Evolutionary conservation across 1,284 basidiomycete genomes (phyloP).

Genomic region (Singerocomus rubriflavus): DNA sequence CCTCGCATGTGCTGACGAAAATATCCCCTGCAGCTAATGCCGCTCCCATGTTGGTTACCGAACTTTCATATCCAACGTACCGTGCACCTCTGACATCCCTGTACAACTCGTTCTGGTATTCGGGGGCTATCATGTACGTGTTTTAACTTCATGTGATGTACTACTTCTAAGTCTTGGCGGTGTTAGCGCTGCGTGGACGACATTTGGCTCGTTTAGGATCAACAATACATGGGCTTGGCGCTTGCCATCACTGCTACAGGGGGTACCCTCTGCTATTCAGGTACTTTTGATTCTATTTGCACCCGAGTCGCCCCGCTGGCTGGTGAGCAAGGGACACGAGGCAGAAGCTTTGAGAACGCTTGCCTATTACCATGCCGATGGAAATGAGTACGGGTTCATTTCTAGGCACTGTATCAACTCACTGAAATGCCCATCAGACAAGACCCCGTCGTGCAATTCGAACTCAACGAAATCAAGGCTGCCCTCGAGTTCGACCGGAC

Average conservation of each 20-base stretch:
- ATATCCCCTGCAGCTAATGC: slow-evolving; percentile 49
- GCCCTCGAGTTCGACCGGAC: slow-evolving; percentile 64
- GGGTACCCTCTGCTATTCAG: slow-evolving; percentile 61
- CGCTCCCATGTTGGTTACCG: slow-evolving; percentile 73
- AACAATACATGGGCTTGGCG: slow-evolving; percentile 71
- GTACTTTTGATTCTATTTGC: slow-evolving; percentile 57
- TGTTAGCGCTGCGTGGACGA: slow-evolving; percentile 71
- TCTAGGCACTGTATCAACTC: not conserved
- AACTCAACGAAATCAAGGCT: slow-evolving; percentile 75
- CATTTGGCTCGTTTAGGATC: slow-evolving; percentile 72
- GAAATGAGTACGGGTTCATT: slow-evolving; percentile 50
- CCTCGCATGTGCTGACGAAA: not conserved
- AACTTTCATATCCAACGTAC: slow-evolving; percentile 74
- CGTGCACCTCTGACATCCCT: slow-evolving; percentile 68
- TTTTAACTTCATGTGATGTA: not conserved
- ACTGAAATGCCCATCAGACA: slow-evolving; percentile 53
- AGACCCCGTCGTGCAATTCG: slow-evolving; percentile 74
- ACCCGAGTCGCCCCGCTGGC: too few species aligned
- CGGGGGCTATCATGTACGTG: slow-evolving; percentile 66
- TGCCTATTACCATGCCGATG: slow-evolving; percentile 75
- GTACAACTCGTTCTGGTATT: slow-evolving; percentile 80
- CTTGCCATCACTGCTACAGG: slow-evolving; percentile 67
- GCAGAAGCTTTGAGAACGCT: slow-evolving; percentile 59
- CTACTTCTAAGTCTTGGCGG: not conserved
- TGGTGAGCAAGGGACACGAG: slow-evolving; percentile 64